Percentiles rank a stretch among this genome's conserved stretches.
phyloP scores from a whole-genome alignment of 257 asterid species.

The Eustoma russellianum region DNA sequence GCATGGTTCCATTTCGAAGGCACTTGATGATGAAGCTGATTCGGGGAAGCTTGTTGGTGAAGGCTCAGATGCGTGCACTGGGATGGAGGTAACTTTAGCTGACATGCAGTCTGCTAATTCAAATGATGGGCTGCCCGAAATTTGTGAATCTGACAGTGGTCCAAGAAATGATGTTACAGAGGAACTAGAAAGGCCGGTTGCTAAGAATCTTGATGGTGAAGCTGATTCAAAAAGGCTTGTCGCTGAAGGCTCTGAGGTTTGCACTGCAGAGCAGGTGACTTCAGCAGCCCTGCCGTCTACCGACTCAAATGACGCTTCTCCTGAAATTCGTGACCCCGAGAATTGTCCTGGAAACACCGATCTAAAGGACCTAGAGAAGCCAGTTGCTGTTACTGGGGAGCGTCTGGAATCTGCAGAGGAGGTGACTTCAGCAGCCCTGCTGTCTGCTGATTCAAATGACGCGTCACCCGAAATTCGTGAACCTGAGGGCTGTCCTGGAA shows the following conservation, averaged over 20 bases:
- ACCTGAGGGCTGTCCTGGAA: neutral
- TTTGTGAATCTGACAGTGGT: neutral
- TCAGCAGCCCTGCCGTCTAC: conserved; percentile 6
- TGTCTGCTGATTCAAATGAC: neutral
- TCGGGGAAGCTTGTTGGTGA: neutral
- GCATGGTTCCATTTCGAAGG: neutral
- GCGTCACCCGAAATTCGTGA: neutral
- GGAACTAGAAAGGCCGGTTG: neutral
- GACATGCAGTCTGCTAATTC: conserved; percentile 1
- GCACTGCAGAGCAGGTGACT: conserved; percentile 3
- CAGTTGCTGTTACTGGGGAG: conserved; percentile 1
- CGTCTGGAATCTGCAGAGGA: neutral
- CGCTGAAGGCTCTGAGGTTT: neutral
- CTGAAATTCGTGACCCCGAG: conserved; percentile 1
- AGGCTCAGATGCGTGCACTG: neutral
- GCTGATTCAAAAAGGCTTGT: neutral
- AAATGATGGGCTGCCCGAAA: conserved; percentile 1
- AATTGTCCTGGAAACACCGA: neutral
- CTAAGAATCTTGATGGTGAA: neutral
- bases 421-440: conserved; percentile 6
- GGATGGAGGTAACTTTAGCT: conserved; percentile 7
- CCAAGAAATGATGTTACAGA: conserved; percentile 1
- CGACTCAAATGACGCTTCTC: neutral
- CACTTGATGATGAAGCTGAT: neutral
- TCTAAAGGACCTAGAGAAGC: conserved; percentile 4